phyloP scores from a whole-genome alignment of 2,329 filamentous ascomycete species.

The Ophiobolus disseminans region DNA sequence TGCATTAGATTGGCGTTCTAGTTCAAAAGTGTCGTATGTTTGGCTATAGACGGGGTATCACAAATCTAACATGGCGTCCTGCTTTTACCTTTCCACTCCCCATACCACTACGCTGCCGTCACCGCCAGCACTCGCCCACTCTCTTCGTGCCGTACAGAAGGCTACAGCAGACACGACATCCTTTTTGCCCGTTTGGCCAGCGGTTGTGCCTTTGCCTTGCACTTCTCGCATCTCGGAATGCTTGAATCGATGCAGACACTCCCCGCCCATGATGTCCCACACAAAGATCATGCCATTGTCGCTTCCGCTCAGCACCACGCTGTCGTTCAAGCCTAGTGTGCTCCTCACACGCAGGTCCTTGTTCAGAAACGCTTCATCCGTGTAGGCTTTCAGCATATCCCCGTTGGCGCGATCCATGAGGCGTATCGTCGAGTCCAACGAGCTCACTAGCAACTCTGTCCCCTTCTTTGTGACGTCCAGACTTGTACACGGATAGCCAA shows the following conservation, averaged over 20 bases:
- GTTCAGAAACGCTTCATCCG: constrained; percentile 65
- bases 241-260: constrained; percentile 67
- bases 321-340: constrained; percentile 76
- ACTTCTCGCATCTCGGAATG: constrained; percentile 48
- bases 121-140: constrained; percentile 59
- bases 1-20: constrained; percentile 14
- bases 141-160: constrained; percentile 54
- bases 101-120: constrained; percentile 53
- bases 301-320: constrained; percentile 79
- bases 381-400: constrained; percentile 75
- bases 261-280: constrained; percentile 84
- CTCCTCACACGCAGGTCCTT: constrained; percentile 76
- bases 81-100: constrained; percentile 29
- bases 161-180: constrained; percentile 58
- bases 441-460: constrained; percentile 75
- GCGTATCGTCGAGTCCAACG: constrained; percentile 76
- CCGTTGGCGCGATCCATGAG: constrained; percentile 82
- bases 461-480: constrained; percentile 74
- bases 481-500: constrained; percentile 72
- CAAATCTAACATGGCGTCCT: neutral
- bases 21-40: neutral
- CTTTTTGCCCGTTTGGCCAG: constrained; percentile 44
- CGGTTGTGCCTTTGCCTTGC: constrained; percentile 39
- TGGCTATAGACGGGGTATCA: constrained; percentile 15
- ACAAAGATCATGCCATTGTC: constrained; percentile 77